These are phyloP conservation scores for Nitzschia palea DNA, from an alignment of 108 stramenopile species.

Conservation along the genomic window DNA sequence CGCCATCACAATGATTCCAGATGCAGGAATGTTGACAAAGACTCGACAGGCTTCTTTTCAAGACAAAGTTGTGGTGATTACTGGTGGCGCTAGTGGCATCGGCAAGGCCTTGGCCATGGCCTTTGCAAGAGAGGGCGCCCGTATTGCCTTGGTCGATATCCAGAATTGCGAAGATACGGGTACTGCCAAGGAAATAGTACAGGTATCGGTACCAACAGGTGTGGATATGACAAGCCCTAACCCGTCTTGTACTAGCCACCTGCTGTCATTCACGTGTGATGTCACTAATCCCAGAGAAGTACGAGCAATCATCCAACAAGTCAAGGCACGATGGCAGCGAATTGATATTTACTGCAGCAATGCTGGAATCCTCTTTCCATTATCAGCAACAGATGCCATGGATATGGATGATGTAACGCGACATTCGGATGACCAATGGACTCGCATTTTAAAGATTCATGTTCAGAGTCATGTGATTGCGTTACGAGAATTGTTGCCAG, in stretches of 20 bases:
- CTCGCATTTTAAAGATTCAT: conserved; percentile 16
- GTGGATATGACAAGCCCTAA: neutral
- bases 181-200: neutral
- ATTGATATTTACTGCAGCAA: conserved; percentile 38
- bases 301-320: conserved; percentile 3
- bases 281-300: conserved; percentile 18
- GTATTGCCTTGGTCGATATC: conserved; percentile 11
- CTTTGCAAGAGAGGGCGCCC: conserved; percentile 31
- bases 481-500: conserved; percentile 6
- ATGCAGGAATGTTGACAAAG: neutral
- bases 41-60: neutral
- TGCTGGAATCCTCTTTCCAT: conserved; percentile 27
- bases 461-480: conserved; percentile 28
- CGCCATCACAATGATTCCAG: neutral
- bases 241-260: neutral
- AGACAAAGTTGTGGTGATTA: conserved; percentile 39
- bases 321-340: neutral
- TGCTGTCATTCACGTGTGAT: conserved; percentile 11
- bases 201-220: neutral
- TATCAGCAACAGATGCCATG: neutral
- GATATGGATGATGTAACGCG: conserved; percentile 1
- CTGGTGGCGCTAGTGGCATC: conserved; percentile 43
- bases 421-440: conserved; percentile 31
- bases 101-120: conserved; percentile 31
- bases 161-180: neutral